Evolutionary conservation across 225 moss, liverwort and hornwort genomes (phyloP), one percentile per base, ranked within the genome.

Genomic region (Ulota crispa): DNA sequence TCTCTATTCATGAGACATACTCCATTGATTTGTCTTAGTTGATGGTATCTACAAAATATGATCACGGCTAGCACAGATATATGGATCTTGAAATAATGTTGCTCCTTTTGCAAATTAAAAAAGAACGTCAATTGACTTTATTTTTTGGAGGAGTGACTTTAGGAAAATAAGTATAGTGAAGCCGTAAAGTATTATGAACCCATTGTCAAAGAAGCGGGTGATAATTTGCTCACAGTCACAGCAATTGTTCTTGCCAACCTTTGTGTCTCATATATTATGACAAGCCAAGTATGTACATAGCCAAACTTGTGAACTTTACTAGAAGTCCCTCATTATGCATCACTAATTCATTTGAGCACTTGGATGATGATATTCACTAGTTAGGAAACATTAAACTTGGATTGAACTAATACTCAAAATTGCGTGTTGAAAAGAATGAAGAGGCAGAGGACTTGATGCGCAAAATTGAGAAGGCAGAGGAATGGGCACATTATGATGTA

Each of bases 401-500:
- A 56, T 65, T 65, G 65, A 47, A 52, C 10, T 76, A 12, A 19
- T 55, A 24, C 32, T 83, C 7, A 60, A 14, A 18, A 3, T 16
- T 76, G 68, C 63, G 4, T 78, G 32, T 21, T 83, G 30, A 65
- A 83, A 64, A 95, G 94, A 97, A 97, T 89, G 93, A 97, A 24
- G 93, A 97, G 18, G 97, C 97, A 30, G 97, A 97, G 76, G 97
- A 97, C 61, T 73, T 95, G 45, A 97, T 97, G 93, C 88, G 92
- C 7, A 97, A 89, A 64, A 92, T 97, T 80, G 95, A 97, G 41
- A 95, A 97, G 78, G 94, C 91, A 81, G 97, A 97, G 72, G 97
- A 97, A 80, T 81, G 93, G 80, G 92, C 89, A 18, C 87, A 81
- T 27, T 97, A 95, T n/a, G 73, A 93, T 86, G 96, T 94, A 80